phyloP scores from a whole-genome alignment of 306 rosid species.

The Boehmeria nivea region DNA sequence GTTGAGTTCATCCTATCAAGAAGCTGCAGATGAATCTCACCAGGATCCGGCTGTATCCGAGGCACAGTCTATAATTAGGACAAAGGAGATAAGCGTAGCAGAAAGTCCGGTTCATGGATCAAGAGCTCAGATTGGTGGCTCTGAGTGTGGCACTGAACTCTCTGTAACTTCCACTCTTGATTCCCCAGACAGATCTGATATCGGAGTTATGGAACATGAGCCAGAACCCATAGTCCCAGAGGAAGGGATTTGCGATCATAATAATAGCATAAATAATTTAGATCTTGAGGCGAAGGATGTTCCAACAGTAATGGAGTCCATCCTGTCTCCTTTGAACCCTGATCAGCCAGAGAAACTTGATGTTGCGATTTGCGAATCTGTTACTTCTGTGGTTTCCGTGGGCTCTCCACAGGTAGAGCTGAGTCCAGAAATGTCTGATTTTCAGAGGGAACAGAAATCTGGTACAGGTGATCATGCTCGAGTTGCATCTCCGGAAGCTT shows the following conservation, averaged over 20 bases:
- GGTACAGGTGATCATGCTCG: slow-evolving; percentile 37
- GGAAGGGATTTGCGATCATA: slow-evolving; percentile 37
- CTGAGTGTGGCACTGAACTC: slow-evolving; percentile 80
- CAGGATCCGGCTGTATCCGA: slow-evolving; percentile 29
- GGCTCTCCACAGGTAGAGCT: slow-evolving; percentile 32
- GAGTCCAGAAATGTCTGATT: slow-evolving; percentile 34
- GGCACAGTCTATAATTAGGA: slow-evolving; percentile 32
- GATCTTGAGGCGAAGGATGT: slow-evolving; percentile 31
- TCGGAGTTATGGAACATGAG: slow-evolving; percentile 42
- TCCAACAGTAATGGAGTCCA: slow-evolving; percentile 21
- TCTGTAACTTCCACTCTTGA: slow-evolving; percentile 85
- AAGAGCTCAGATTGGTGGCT: slow-evolving; percentile 47
- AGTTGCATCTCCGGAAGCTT: slow-evolving; percentile 57
- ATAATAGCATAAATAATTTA: slow-evolving; percentile 14
- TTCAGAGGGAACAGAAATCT: slow-evolving; percentile 28
- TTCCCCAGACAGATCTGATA: slow-evolving; percentile 73
- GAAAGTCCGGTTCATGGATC: slow-evolving; percentile 50
- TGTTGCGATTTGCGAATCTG: slow-evolving; percentile 20
- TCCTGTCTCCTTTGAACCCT: slow-evolving; percentile 15
- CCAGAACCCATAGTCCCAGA: slow-evolving; percentile 41
- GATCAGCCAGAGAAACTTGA: slow-evolving; percentile 39
- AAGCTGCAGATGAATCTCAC: slow-evolving; percentile 44
- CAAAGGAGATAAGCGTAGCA: slow-evolving; percentile 32
- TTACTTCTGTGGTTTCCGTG: slow-evolving; percentile 22
- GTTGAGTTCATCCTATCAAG: slow-evolving; percentile 36